Base-by-base conservation (phyloP, 192 early-diverging fungal species). In the Backusella luteola region DNA sequence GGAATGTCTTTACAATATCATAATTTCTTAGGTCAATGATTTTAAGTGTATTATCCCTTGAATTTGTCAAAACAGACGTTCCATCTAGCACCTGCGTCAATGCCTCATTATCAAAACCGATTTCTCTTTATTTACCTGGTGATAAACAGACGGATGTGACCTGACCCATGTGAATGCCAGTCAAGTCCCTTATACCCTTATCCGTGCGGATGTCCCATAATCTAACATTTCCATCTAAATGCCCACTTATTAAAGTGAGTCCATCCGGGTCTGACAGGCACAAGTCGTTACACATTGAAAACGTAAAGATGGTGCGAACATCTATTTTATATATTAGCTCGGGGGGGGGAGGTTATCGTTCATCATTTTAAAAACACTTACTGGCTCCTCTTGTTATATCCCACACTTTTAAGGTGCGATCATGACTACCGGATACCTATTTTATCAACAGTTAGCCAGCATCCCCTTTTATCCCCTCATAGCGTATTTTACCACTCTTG, bases 381-480 rank as follows among this genome's bases (percentile, higher is more conserved):
- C 96, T 98, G 77, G 93, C 93, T 70, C 96, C 96, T 78, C 92
- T 93, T 78, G 87, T 85, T 53, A 96, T 81, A 85, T 99, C 97
- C 96, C 96, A 99, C 6, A 97, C 86, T 84, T 99, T 99, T 38
- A 99, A 88, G 0, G 96, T 97, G 29, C 96, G 86, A 83, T 99
- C 97, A 79, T 99, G 96, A 73, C 96, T 97, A 73, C 95, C 96
- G 6, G 96, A 94, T 32, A 94, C 83, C 91, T 92, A 67, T 34
- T 34, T 26, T 35, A 67, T 44, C n/a, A 67, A 69, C 17, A 7
- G 19, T 32, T 34, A 14, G 8, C n/a, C 1, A 7, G 5, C 17
- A 26, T 34, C 4, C 6, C 4, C 29, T 8, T 19, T n/a, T 21
- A 11, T 9, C 6, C 6, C 17, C 0, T 32, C 21, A 1, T 36